Conservation (phyloP, 371 early-diverging fungal species). For the Parasitella parasitica region DNA sequence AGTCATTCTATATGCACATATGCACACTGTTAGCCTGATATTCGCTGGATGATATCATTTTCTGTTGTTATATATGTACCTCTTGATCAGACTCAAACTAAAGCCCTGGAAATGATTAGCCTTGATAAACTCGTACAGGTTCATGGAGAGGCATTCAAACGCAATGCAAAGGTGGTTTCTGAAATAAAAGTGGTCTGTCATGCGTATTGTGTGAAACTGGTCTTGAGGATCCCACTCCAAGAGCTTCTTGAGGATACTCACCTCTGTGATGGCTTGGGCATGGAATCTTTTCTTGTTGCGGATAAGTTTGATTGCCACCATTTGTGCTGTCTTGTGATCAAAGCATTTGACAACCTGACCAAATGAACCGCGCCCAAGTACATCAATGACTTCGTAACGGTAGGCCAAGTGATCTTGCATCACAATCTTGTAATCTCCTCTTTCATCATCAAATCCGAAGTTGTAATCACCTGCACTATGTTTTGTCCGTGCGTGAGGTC, state of each 20-base stretch:
- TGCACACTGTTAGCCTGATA: not conserved
- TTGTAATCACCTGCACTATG: constrained; percentile 31
- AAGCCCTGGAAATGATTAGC: constrained; percentile 80
- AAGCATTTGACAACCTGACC: constrained; percentile 88
- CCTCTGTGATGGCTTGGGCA: constrained; percentile 84
- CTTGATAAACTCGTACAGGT: constrained; percentile 90
- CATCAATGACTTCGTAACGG: constrained; percentile 77
- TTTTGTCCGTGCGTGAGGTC: constrained; percentile 59
- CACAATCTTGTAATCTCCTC: constrained; percentile 79
- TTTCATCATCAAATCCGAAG: constrained; percentile 81
- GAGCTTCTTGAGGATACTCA: constrained; percentile 73
- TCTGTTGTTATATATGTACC: constrained; percentile 8
- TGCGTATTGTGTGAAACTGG: constrained; percentile 65
- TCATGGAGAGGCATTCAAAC: constrained; percentile 84
- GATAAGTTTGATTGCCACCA: constrained; percentile 88
- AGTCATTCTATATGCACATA: constrained; percentile 43
- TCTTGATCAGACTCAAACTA: constrained; percentile 64
- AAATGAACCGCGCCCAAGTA: constrained; percentile 90
- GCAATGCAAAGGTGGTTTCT: constrained; percentile 89
- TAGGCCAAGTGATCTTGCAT: constrained; percentile 78
- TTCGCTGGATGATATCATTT: too few species aligned
- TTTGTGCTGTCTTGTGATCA: constrained; percentile 71
- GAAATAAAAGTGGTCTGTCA: constrained; percentile 82
- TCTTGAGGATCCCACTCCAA: constrained; percentile 65
- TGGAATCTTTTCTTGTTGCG: constrained; percentile 87